These are phyloP conservation scores for Fusarium hostae DNA, from an alignment of 2,329 filamentous ascomycete species.

Conservation along the genomic window DNA sequence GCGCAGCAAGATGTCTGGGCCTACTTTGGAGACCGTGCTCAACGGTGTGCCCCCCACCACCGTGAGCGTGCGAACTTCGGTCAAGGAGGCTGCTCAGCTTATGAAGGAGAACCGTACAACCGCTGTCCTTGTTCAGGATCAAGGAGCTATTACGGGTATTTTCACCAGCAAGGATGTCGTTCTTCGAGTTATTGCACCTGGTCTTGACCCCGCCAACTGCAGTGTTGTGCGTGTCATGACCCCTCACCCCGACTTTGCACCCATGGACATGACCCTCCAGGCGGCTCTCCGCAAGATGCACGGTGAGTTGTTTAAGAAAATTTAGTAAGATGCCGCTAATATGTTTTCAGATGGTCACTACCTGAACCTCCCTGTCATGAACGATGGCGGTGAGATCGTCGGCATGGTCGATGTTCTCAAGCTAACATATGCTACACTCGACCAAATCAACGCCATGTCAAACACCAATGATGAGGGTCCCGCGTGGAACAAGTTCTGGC, in stretches of 20 bases:
- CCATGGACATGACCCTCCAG: constrained; percentile 99
- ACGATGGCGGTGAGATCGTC: constrained; percentile 94
- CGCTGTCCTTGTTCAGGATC: constrained; percentile 93
- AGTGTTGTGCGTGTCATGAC: constrained; percentile 99
- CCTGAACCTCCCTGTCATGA: constrained; percentile 98
- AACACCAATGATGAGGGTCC: constrained; percentile 86
- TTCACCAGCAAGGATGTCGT: constrained; percentile 99
- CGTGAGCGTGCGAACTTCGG: constrained; percentile 93
- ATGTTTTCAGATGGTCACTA: constrained; percentile 87
- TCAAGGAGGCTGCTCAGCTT: constrained; percentile 91
- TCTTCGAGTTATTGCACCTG: constrained; percentile 95
- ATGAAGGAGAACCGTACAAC: constrained; percentile 99
- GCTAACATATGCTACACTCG: constrained; percentile 95
- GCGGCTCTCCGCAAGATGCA: constrained; percentile 99
- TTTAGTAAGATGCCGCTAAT: constrained; percentile 11
- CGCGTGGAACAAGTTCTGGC: constrained; percentile 99
- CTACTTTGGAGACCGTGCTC: constrained; percentile 92
- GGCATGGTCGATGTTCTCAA: constrained; percentile 99
- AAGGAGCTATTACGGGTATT: constrained; percentile 97
- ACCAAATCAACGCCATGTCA: constrained; percentile 97
- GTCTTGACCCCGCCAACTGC: constrained; percentile 92
- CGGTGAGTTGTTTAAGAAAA: constrained; percentile 66
- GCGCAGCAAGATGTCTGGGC: constrained; percentile 95
- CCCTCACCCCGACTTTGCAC: constrained; percentile 97
- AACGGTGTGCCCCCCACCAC: constrained; percentile 93